Evolutionary conservation across 2,329 filamentous ascomycete species (phyloP), one percentile per base, ranked within the genome.

Genomic region (Sclerotinia subarctica): DNA sequence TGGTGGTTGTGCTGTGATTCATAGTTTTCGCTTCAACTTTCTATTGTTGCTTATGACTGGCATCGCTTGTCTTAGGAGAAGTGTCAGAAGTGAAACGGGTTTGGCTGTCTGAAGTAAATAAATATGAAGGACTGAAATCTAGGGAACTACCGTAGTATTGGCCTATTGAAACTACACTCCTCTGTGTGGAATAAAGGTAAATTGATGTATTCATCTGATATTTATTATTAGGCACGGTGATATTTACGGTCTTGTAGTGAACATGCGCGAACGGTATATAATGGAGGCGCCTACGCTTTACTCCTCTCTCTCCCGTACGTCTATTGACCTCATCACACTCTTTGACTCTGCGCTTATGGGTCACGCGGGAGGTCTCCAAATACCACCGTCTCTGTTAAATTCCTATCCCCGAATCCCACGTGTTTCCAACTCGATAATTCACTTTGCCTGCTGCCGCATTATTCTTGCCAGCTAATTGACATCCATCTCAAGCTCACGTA

Each of bases 21-120:
- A 46, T 17, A 0, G 1, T 5, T 32, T 0, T 1, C 3, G 4
- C 15, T 44, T 44, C 15, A 1, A 5, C 4, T 5, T 42, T 11
- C 35, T 15, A 42, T 15, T 42, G 38, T 42, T 42, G 13, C 38
- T 42, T 42, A 13, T 42, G 5, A 15, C 11, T 42, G 38, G 38
- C 13, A 42, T 13, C 13, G 38, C 11, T 42, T 42, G 38, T 42
- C 15, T 42, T 42, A 42, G 38, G 38, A 42, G 38, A 13, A 42
- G 13, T 15, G 2, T 15, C 38, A 42, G n/a, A n/a, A n/a, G 2
- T 42, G 13, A 42, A 1, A 42, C 4, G 2, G 11, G 38, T 42
- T 15, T 42, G 38, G 38, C 38, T 2, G 38, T 15, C 13, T 42
- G 38, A 15, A 42, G 38, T 13, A 42, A 8, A 42, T 15, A 42